These are phyloP conservation scores for Cystobasidium ongulense DNA, from an alignment of 768 basidiomycete species.

Conservation along the genomic window DNA sequence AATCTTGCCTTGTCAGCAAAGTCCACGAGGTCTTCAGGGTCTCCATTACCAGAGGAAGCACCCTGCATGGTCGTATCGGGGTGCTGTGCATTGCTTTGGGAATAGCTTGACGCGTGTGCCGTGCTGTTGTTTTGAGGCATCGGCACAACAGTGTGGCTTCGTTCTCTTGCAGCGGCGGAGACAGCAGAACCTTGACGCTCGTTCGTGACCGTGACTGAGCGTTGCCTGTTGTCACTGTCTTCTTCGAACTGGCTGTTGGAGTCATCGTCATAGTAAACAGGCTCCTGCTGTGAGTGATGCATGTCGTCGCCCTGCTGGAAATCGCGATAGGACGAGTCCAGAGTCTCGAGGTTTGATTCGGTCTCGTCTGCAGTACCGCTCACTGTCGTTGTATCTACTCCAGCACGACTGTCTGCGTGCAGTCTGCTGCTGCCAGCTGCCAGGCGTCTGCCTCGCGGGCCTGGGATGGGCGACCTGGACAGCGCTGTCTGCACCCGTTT, in stretches of 20 bases:
- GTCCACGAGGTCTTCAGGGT: neutral
- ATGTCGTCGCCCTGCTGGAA: no score
- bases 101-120: neutral
- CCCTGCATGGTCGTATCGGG: neutral
- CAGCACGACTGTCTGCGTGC: neutral
- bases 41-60: neutral
- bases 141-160: neutral
- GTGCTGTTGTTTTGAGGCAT: neutral
- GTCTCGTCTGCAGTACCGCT: neutral
- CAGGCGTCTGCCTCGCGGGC: no score
- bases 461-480: neutral
- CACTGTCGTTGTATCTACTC: neutral
- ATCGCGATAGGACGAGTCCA: neutral
- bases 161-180: neutral
- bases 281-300: no score
- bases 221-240: neutral
- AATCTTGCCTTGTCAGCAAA: constrained; percentile 7
- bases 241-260: neutral
- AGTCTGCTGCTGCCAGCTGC: neutral
- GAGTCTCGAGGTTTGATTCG: neutral
- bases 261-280: neutral
- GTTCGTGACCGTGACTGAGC: neutral
- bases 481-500: neutral
- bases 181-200: neutral
- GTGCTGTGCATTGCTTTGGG: neutral